Conservation (phyloP, 495 filamentous ascomycete species). For the Penicillium subrubescens region DNA sequence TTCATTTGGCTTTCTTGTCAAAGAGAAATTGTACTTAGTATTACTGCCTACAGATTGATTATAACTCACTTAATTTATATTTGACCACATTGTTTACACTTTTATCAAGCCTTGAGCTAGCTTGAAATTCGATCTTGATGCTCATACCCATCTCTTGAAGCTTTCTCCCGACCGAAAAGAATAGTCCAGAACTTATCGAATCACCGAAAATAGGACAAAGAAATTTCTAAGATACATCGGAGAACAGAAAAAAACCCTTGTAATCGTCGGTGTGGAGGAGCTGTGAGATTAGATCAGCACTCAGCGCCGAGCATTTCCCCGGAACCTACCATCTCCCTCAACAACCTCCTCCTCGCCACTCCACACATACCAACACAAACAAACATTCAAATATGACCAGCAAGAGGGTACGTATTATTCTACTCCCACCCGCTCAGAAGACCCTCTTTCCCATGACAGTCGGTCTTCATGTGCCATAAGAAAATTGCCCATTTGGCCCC, state of each 20-base stretch:
- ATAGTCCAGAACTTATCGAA: background rate
- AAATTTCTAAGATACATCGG: too few species aligned
- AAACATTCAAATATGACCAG: background rate
- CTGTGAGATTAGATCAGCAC: slow-evolving; percentile 11
- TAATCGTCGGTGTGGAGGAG: background rate
- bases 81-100: background rate
- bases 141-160: background rate
- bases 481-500: background rate
- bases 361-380: background rate
- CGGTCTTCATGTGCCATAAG: background rate
- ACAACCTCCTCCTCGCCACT: background rate
- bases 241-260: too few species aligned
- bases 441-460: background rate
- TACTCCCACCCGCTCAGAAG: background rate
- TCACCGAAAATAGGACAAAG: background rate
- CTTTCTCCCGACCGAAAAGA: background rate
- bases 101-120: background rate
- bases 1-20: background rate
- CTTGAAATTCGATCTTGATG: background rate
- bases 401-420: slow-evolving; percentile 3
- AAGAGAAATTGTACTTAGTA: background rate
- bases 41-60: background rate
- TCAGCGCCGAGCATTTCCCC: background rate
- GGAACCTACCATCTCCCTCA: background rate
- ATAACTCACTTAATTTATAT: background rate